These are phyloP conservation scores for Boletus reticuloceps DNA, from an alignment of 768 basidiomycete species.

Conservation along the genomic window DNA sequence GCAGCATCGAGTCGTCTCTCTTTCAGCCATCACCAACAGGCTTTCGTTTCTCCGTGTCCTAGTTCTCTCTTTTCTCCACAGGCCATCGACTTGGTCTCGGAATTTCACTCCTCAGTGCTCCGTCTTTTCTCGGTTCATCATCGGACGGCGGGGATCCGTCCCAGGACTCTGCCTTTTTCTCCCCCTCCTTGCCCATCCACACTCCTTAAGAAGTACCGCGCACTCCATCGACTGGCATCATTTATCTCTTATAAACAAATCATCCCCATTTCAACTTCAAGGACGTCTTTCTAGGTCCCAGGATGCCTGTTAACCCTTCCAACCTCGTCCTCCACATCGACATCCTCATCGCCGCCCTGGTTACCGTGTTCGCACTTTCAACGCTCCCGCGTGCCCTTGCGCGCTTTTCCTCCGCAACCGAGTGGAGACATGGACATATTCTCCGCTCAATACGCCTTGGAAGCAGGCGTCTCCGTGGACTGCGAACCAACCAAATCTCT, in stretches of 20 bases:
- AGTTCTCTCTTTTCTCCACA: neutral
- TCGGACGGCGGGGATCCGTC: conserved; percentile 9
- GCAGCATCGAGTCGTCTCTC: conserved; percentile 14
- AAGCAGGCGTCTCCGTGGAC: conserved; percentile 8
- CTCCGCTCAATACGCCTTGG: conserved; percentile 33
- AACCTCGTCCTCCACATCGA: conserved; percentile 38
- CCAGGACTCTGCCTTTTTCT: neutral
- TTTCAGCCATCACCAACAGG: conserved; percentile 2
- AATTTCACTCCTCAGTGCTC: neutral
- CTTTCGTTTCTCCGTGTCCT: neutral
- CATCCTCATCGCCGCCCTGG: conserved; percentile 45
- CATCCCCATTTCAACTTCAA: neutral
- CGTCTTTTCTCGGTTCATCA: neutral
- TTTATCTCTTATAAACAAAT: neutral
- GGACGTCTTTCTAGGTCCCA: neutral
- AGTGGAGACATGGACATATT: conserved; percentile 55
- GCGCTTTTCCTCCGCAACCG: conserved; percentile 49
- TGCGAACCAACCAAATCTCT: neutral
- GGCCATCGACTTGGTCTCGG: neutral
- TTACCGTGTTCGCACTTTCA: conserved; percentile 40
- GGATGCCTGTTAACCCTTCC: conserved; percentile 13
- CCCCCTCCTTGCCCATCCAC: conserved; percentile 2
- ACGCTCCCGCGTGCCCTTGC: conserved; percentile 50
- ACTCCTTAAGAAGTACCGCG: conserved; percentile 14
- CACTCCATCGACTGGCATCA: neutral